Conservation (phyloP, 108 stramenopile genomes). For the Pseudonitzschia delicatissima region DNA sequence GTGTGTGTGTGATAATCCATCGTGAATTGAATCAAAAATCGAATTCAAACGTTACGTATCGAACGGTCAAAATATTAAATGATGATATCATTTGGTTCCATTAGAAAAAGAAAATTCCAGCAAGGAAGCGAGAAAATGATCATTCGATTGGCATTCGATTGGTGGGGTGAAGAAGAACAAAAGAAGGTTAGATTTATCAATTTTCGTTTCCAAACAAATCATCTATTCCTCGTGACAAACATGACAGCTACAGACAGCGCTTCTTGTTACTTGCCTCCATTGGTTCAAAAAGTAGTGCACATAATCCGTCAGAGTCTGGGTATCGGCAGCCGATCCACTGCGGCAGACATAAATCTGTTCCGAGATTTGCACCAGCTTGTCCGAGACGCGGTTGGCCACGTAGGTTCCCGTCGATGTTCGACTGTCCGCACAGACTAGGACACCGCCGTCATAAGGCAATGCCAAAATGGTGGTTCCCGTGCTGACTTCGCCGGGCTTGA, state of each 20-base stretch:
- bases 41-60: background rate
- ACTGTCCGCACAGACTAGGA: slow-evolving; percentile 96
- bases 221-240: too few relatives aligned
- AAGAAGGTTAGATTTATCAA: too few relatives aligned
- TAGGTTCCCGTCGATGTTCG: slow-evolving; percentile 96
- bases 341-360: slow-evolving; percentile 95
- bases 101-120: too few relatives aligned
- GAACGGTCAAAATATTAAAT: too few relatives aligned
- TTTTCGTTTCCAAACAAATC: too few relatives aligned
- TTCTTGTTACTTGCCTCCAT: slow-evolving; percentile 80
- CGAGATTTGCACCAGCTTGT: slow-evolving; percentile 93
- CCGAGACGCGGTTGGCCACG: slow-evolving; percentile 92
- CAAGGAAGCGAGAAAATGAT: too few relatives aligned
- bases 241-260: too few relatives aligned
- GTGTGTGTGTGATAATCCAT: background rate
- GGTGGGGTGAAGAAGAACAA: too few relatives aligned
- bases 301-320: slow-evolving; percentile 93
- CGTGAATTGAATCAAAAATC: background rate
- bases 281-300: slow-evolving; percentile 82
- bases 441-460: slow-evolving; percentile 86
- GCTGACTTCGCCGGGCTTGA: slow-evolving; percentile 74
- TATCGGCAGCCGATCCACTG: slow-evolving; percentile 95
- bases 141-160: too few relatives aligned
- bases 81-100: too few relatives aligned
- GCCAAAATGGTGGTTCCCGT: slow-evolving; percentile 98